Base-by-base conservation (phyloP, 2,329 filamentous ascomycete species). In the Dactylonectria macrodidyma region DNA sequence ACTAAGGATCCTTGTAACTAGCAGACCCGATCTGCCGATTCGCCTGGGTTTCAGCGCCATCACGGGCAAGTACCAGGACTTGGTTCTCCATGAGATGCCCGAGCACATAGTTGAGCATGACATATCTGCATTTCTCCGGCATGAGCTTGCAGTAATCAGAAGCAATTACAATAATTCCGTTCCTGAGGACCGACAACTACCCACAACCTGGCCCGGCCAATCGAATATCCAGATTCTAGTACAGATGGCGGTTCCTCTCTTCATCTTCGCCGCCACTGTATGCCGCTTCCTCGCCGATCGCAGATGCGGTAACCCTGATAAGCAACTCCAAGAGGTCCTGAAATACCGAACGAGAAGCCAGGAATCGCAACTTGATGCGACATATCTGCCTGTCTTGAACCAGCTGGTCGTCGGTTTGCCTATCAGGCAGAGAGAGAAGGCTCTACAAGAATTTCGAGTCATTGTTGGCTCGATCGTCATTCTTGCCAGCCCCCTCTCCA, bases 221-320 rank as follows among this genome's bases (percentile, higher is more conserved):
- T 12, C 41, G 1, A 14, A 26, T 0, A 46, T 57, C 1, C 6
- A 56, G 30, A 36, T 6, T 5, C 73, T 82, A 1, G 63, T 78
- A 2, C 10, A 63, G 10, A 78, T 76, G 64, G 75, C 81, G 1
- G 65, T 73, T 2, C 78, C 80, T 0, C 70, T 84, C 0, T 82
- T 82, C 59, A 81, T 82, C 48, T 79, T 78, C n/a, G 80, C 80
- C 1, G 73, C 79, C n/a, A 82, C 79, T 1, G 68, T 78, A 1
- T 80, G 76, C 24, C 78, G 75, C 0, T 80, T 80, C n/a, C 62
- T 82, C 1, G 54, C 54, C 2, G 71, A 77, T 14, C 59, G 52
- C 10, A 60, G 48, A 8, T 56, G 41, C n/a, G 72, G 73, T 2
- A 47, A 74, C 5, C 77, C 75, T 6, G 59, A 71, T 0, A 38